phyloP scores from a whole-genome alignment of 225 moss, liverwort and hornwort species.

The Polytrichum commune region DNA sequence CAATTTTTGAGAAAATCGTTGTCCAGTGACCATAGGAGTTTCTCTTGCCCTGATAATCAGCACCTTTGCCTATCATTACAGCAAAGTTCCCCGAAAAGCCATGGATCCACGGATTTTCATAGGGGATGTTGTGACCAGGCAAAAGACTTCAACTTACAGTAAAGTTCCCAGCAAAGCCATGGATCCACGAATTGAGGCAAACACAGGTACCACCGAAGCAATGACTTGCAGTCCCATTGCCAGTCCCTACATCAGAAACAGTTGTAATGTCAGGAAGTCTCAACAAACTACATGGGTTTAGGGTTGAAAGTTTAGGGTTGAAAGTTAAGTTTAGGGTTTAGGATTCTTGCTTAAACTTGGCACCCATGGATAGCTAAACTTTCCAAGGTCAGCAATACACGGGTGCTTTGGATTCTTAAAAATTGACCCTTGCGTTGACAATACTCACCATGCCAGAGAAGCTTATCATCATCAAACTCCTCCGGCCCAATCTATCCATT shows the following conservation, averaged over 20 bases:
- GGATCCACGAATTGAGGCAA: constrained; percentile 30
- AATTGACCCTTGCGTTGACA: background rate
- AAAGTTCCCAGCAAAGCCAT: constrained; percentile 47
- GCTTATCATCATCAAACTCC: constrained; percentile 73
- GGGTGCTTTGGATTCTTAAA: no score
- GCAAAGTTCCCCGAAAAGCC: constrained; percentile 43
- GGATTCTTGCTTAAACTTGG: no score
- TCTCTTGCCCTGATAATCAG: no score
- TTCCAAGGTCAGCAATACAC: no score
- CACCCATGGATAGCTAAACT: no score
- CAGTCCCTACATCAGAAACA: constrained; percentile 35
- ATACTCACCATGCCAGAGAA: constrained; percentile 82
- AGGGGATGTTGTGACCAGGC: no score
- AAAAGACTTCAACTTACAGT: constrained; percentile 24
- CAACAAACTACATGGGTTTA: no score
- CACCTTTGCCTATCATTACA: constrained; percentile 18
- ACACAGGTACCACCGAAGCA: constrained; percentile 36
- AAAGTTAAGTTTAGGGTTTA: no score
- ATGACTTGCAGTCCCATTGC: constrained; percentile 55
- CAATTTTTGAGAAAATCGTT: no score
- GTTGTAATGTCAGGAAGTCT: background rate
- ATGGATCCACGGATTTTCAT: constrained; percentile 21
- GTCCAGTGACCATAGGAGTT: no score
- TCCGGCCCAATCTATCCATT: constrained; percentile 80
- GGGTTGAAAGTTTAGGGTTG: no score